Evolutionary conservation across 768 basidiomycete species (phyloP).

Genomic region (Trichaptum fuscoviolaceum): DNA sequence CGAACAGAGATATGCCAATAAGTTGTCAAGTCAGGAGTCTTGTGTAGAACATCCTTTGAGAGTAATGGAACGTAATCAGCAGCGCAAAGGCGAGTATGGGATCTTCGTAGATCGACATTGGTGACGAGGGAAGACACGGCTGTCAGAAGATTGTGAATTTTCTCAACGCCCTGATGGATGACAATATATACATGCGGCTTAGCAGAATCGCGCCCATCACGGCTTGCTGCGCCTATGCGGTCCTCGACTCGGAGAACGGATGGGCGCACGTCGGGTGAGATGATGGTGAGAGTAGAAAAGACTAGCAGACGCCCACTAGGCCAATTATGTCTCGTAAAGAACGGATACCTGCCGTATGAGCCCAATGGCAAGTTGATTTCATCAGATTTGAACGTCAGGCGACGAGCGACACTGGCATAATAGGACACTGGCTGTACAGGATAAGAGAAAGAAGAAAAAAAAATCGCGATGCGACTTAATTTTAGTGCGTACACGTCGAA

Average conservation of each 20-base stretch:
- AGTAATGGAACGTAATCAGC: neutral
- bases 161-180: neutral
- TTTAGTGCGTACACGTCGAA: neutral
- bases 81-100: neutral
- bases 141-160: neutral
- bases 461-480: neutral
- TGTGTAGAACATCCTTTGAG: neutral
- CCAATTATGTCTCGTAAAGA: too few species aligned
- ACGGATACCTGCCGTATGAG: too few species aligned
- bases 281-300: neutral
- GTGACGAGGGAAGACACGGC: neutral
- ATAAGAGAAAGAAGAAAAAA: neutral
- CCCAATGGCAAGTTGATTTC: too few species aligned
- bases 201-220: neutral
- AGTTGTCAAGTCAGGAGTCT: neutral
- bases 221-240: neutral
- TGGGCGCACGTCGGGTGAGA: neutral
- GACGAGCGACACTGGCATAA: neutral
- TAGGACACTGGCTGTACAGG: too few species aligned
- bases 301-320: neutral
- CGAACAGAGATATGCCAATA: neutral
- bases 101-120: neutral
- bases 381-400: neutral
- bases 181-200: neutral
- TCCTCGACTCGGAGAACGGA: neutral